Base-by-base conservation (phyloP, 305 asterid genomes). In the Solanum aculeatissimum region DNA sequence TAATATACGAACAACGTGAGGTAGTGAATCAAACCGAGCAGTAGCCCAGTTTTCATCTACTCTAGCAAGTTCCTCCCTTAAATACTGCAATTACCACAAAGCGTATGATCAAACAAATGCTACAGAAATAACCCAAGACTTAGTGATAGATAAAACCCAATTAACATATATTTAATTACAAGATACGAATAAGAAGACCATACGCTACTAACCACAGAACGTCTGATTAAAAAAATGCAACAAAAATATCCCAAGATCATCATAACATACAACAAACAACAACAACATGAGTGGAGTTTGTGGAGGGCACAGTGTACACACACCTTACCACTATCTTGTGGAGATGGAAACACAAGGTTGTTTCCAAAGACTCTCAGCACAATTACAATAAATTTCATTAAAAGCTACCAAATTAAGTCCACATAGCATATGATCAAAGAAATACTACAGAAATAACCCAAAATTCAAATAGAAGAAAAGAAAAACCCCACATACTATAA, bases 1-100 rank as follows among this genome's bases (percentile, higher is more conserved):
- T 90, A 97, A 91, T 88, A 97, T 94, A 91, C 94, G 99, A 87
- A 97, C 99, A 60, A 97, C 99, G 72, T 97, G 99, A 84, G 99
- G 99, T 75, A 97, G 91, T 60, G 99, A 92, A 91, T 97, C 99
- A 81, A 97, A 97, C 69, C 99, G 99, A 7, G 99, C 98, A 81
- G 96, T 93, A 83, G 94, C 90, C 99, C 99, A 97, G 90, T 94
- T 94, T 88, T 97, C 99, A 84, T 97, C 98, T 91, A 97, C 90
- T 90, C 87, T 95, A 72, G 94, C 88, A 87, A 97, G 95, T 83
- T 97, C 99, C 91, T 93, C 96, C 93, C 91, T 94, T 83, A 95
- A 84, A 85, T 91, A 90, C 99, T 97, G 97, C 92, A 89, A 85
- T 87, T 77, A 69, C 82, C 85, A 88, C 84, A 84, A 80, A 88